Evolutionary conservation across 1,139 yeast genomes (phyloP).

Genomic region (Saccharomyces hybrid): DNA sequence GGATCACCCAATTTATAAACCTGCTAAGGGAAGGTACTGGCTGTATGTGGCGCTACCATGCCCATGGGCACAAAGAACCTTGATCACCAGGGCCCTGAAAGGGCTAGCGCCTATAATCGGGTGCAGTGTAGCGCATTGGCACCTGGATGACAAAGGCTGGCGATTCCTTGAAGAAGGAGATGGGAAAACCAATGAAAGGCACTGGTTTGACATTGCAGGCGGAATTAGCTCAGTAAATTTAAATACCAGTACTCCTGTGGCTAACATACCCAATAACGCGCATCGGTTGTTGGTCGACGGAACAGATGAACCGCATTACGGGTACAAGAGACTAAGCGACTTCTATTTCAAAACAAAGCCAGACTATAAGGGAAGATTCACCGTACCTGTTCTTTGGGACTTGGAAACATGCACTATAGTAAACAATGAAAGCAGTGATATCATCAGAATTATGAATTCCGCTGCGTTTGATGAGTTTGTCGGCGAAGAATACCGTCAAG

Average conservation of each 20-base stretch:
- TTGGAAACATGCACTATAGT: conserved; percentile 73
- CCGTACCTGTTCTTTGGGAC: conserved; percentile 94
- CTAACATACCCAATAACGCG: conserved; percentile 17
- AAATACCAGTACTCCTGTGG: conserved; percentile 13
- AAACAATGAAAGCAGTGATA: conserved; percentile 83
- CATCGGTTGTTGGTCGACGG: conserved; percentile 24
- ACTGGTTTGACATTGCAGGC: conserved; percentile 16
- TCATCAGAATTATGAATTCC: conserved; percentile 67
- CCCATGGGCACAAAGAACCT: conserved; percentile 91
- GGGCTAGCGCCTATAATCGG: conserved; percentile 55
- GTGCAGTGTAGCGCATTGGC: conserved; percentile 82
- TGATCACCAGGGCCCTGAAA: conserved; percentile 69
- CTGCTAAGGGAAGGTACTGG: conserved; percentile 79
- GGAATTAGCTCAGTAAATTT: conserved; percentile 17
- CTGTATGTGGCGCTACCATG: conserved; percentile 83
- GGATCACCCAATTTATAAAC: conserved; percentile 48
- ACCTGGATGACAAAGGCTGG: conserved; percentile 83
- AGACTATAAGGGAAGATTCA: conserved; percentile 68
- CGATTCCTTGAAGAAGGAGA: conserved; percentile 44
- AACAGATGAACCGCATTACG: conserved; percentile 60
- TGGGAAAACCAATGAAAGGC: conserved; percentile 36
- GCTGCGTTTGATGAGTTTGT: conserved; percentile 52
- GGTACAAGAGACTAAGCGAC: conserved; percentile 54
- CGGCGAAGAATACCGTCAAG: conserved; percentile 12
- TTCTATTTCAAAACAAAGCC: conserved; percentile 70